Conservation (phyloP, 306 rosid species). For the Cajanus cajan region DNA sequence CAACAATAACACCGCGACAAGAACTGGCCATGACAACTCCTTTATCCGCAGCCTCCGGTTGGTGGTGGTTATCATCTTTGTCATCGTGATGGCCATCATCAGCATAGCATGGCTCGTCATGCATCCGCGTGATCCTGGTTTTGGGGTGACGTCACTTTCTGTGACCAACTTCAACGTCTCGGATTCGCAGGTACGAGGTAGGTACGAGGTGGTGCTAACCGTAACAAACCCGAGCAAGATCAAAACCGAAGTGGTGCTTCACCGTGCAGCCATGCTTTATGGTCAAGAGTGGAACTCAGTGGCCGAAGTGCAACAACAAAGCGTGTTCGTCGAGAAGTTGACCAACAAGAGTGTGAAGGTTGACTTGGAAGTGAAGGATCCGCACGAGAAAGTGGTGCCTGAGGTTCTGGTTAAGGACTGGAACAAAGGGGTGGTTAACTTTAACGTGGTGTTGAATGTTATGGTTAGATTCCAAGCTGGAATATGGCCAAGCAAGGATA, state of each 20-base stretch:
- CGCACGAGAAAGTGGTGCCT: background rate
- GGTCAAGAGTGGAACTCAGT: background rate
- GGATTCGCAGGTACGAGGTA: background rate
- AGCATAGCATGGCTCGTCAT: constrained; percentile 35
- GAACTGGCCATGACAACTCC: background rate
- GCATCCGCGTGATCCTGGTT: constrained; percentile 24
- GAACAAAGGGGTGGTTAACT: constrained; percentile 33
- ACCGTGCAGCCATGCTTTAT: background rate
- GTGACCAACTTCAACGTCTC: constrained; percentile 37
- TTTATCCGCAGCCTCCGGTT: background rate
- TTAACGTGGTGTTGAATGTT: constrained; percentile 13
- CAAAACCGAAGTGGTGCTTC: background rate
- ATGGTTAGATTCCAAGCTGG: constrained; percentile 30
- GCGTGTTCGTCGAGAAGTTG: background rate
- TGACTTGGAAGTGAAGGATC: background rate
- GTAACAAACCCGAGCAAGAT: constrained; percentile 40
- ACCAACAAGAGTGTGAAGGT: constrained; percentile 20
- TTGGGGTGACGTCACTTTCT: constrained; percentile 25
- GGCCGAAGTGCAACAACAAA: background rate
- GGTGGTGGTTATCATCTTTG: background rate
- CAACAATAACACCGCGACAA: background rate
- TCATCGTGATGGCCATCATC: constrained; percentile 1
- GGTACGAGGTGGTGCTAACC: constrained; percentile 13
- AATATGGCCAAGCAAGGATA: constrained; percentile 25
- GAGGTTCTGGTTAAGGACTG: constrained; percentile 13